Evolutionary conservation across 2,329 filamentous ascomycete species (phyloP).

Genomic region (Pseudogymnoascus sp.): DNA sequence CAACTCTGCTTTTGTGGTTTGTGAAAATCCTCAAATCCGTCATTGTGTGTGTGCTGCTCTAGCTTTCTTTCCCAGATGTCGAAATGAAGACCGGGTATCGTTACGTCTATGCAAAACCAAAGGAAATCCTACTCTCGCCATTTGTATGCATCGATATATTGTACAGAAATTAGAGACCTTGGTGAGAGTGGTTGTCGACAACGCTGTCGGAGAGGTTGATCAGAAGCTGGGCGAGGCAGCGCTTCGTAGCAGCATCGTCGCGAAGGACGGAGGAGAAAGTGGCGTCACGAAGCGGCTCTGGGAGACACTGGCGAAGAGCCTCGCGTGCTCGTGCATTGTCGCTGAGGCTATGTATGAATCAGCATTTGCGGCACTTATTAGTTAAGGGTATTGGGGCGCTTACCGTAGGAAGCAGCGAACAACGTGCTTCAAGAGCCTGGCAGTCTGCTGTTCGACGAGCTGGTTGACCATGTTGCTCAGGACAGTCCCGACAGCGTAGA

Average conservation of each 20-base stretch:
- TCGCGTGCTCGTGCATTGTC: slow-evolving; percentile 95
- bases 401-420: slow-evolving; percentile 94
- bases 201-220: slow-evolving; percentile 94
- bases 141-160: slow-evolving; percentile 16
- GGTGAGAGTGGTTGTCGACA: slow-evolving; percentile 33
- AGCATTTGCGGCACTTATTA: slow-evolving; percentile 11
- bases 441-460: slow-evolving; percentile 94
- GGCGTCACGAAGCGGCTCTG: slow-evolving; percentile 95
- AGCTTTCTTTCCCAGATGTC: slow-evolving; percentile 11
- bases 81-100: slow-evolving; percentile 27
- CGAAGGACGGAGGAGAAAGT: slow-evolving; percentile 95
- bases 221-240: slow-evolving; percentile 90
- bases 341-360: slow-evolving; percentile 57
- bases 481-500: slow-evolving; percentile 96
- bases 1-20: slow-evolving; percentile 7
- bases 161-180: slow-evolving; percentile 27
- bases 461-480: slow-evolving; percentile 98
- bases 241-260: slow-evolving; percentile 94
- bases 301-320: slow-evolving; percentile 88
- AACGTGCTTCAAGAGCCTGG: slow-evolving; percentile 91
- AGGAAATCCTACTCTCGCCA: slow-evolving; percentile 20
- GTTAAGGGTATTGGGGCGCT: slow-evolving; percentile 22
- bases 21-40: slow-evolving; percentile 4
- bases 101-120: slow-evolving; percentile 28
- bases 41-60: slow-evolving; percentile 8